Conservation (phyloP, 306 rosid species). For the Medicago lupulina region DNA sequence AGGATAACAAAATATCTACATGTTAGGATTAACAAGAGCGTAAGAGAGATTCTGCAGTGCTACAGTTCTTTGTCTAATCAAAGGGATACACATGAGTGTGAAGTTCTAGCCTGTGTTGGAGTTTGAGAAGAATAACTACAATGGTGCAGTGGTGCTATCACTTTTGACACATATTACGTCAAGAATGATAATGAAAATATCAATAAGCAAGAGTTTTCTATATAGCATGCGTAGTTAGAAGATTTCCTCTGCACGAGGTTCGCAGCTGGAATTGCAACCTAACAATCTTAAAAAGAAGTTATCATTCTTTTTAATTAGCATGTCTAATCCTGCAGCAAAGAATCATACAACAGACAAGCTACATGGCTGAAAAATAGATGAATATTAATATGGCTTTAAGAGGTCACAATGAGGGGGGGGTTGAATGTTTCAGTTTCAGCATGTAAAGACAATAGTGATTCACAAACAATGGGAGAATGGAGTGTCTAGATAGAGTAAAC, state of each 20-base stretch:
- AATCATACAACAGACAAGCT: conserved; percentile 20
- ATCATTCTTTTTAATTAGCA: conserved; percentile 5
- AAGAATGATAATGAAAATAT: conserved; percentile 5
- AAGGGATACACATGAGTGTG: not conserved
- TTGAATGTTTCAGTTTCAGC: conserved; percentile 5
- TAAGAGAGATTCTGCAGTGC: not conserved
- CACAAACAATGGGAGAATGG: conserved; percentile 23
- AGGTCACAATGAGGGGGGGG: not conserved
- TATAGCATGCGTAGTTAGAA: not conserved
- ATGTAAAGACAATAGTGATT: conserved; percentile 13
- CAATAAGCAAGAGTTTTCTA: conserved; percentile 11
- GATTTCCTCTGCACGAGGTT: conserved; percentile 2
- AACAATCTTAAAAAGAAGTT: not conserved
- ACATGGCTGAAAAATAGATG: not conserved
- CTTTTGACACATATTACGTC: conserved; percentile 21
- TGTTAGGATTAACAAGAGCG: conserved; percentile 2
- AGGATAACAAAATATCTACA: not conserved
- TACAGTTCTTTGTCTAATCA: not conserved
- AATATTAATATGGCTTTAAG: conserved; percentile 11
- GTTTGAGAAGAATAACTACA: conserved; percentile 9
- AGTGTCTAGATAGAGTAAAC: conserved; percentile 6
- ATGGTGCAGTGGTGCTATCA: not conserved
- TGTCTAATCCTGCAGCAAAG: conserved; percentile 15
- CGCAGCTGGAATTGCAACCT: conserved; percentile 20
- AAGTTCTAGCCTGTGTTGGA: conserved; percentile 7